Evolutionary conservation across 2,329 filamentous ascomycete species (phyloP).

Genomic region (Penicillium sp.): DNA sequence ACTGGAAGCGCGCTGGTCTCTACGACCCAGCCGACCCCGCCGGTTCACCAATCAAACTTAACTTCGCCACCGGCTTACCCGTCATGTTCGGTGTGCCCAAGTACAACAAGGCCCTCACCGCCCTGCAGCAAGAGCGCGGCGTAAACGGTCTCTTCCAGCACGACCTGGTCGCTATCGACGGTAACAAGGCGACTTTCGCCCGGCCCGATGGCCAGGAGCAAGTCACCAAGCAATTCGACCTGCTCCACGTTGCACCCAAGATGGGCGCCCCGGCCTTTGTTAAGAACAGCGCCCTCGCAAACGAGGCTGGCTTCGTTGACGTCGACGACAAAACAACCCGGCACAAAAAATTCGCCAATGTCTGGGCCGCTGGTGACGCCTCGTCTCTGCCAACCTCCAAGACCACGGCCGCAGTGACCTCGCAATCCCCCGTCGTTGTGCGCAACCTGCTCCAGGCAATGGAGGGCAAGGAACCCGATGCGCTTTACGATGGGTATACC

Average conservation of each 20-base stretch:
- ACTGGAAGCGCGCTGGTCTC: constrained; percentile 62
- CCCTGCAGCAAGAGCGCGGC: constrained; percentile 59
- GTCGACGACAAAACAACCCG: constrained; percentile 61
- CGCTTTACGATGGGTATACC: constrained; percentile 61
- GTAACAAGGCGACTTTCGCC: constrained; percentile 60
- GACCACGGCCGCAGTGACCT: constrained; percentile 61
- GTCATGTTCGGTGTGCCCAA: constrained; percentile 67
- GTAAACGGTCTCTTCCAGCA: constrained; percentile 66
- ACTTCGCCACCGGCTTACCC: constrained; percentile 62
- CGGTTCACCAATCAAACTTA: constrained; percentile 57
- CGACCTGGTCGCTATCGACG: constrained; percentile 61
- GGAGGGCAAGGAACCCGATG: constrained; percentile 54
- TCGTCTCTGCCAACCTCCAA: constrained; percentile 66
- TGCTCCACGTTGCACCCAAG: constrained; percentile 65
- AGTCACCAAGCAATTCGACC: constrained; percentile 58
- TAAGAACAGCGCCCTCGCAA: constrained; percentile 60
- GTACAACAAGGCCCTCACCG: constrained; percentile 61
- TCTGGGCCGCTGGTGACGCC: constrained; percentile 66
- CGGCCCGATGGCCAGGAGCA: constrained; percentile 51
- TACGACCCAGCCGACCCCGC: constrained; percentile 53
- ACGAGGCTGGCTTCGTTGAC: constrained; percentile 64
- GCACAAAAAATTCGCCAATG: constrained; percentile 61
- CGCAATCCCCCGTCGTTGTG: constrained; percentile 60
- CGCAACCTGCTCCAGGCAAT: constrained; percentile 54
- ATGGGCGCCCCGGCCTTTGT: constrained; percentile 64